Evolutionary conservation across 148 eudicot species (phyloP), one percentile per base, ranked within the genome.

Genomic region (Silene latifolia): DNA sequence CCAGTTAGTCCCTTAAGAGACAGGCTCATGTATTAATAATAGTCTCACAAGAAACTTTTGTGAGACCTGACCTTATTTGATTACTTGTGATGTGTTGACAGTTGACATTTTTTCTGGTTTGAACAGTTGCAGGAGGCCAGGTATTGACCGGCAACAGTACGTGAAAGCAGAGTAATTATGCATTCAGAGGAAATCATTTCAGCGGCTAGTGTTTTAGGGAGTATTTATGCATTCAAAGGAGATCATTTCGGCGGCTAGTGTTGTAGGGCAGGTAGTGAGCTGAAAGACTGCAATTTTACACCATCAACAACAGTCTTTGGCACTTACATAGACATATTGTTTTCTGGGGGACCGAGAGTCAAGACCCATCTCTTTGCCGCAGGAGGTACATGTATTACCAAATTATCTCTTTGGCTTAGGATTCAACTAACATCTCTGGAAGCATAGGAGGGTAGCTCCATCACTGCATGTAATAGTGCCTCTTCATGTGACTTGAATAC

Each of bases 101-200:
- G 15, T 25, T 72, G 35, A 8, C 23, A 0, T 62, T 9, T 7
- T 39, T 15, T 72, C 63, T 67, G 27, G 7, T 66, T n/a, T 74
- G 72, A 67, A 25, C 74, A 67, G 13, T 69, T 35, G 60, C 75
- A 86, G 84, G 79, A 63, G 79, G 57, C 47, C 74, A 63, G 63
- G 63, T 35, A 69, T 48, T 17, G 39, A 25, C 54, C 20, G 57
- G 70, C 44, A 74, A 79, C 25, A 47, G 70, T 32, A 74, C 69
- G 27, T 59, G 69, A 68, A 32, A 24, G 25, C 24, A 61, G 63
- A 44, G 48, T 73, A 20, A 46, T 80, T 75, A 75, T 71, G 46
- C 79, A 65, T 32, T 65, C 8, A 18, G 67, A 48, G 79, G 54
- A 44, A 65, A 44, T 21, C 63, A 66, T 24, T 68, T 72, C 64